These are phyloP conservation scores for Tulasnella sp. DNA, from an alignment of 768 basidiomycete species.

Conservation along the genomic window DNA sequence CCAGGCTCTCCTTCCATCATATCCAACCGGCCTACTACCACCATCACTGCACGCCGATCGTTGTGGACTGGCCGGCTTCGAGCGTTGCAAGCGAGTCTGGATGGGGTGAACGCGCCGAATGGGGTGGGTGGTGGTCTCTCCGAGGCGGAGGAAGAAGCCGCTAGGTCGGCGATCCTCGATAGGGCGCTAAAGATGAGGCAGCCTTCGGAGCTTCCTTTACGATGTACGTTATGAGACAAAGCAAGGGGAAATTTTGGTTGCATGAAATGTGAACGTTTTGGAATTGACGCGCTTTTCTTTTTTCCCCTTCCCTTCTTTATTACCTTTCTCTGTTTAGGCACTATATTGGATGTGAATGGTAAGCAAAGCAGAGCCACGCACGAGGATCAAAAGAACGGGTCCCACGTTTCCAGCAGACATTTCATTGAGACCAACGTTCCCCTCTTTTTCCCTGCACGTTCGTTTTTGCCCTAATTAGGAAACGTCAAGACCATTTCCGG, in stretches of 20 bases:
- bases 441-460: neutral
- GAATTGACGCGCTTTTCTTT: slow-evolving; percentile 22
- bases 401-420: neutral
- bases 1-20: too few species aligned
- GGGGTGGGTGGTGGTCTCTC: neutral
- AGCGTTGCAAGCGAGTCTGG: neutral
- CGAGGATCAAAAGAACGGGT: neutral
- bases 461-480: slow-evolving; percentile 38
- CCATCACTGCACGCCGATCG: neutral
- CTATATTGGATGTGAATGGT: slow-evolving; percentile 80
- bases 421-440: neutral
- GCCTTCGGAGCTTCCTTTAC: slow-evolving; percentile 81
- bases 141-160: slow-evolving; percentile 52
- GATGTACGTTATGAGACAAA: slow-evolving; percentile 74
- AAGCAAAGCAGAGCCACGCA: slow-evolving; percentile 27
- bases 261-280: neutral
- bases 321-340: slow-evolving; percentile 45
- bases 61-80: neutral
- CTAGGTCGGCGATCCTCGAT: slow-evolving; percentile 67
- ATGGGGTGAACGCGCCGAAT: neutral
- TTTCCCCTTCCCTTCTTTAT: too few species aligned
- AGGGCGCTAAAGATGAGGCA: slow-evolving; percentile 82
- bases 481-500: slow-evolving; percentile 82
- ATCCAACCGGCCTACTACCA: too few species aligned
- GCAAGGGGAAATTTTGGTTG: slow-evolving; percentile 19